phyloP scores from a whole-genome alignment of 305 asterid species.

The Salvia sclarea region DNA sequence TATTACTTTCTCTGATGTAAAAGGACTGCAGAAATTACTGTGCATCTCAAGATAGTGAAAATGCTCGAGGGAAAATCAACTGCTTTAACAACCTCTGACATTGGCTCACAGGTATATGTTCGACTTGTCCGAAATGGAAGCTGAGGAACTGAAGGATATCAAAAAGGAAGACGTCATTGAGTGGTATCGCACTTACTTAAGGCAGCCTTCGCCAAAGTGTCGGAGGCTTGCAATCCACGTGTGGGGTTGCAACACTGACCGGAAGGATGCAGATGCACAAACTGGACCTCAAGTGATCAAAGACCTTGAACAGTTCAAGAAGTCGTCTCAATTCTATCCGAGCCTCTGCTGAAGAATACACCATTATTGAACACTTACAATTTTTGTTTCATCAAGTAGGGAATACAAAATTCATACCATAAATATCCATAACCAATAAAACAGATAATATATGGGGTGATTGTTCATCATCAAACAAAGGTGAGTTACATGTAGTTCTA shows the following conservation, averaged over 20 bases:
- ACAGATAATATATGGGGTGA: not conserved
- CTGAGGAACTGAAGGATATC: slow-evolving; percentile 59
- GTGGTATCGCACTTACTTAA: slow-evolving; percentile 72
- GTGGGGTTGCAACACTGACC: slow-evolving; percentile 86
- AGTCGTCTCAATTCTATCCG: slow-evolving; percentile 63
- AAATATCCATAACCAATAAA: not conserved
- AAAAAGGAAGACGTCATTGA: slow-evolving; percentile 61
- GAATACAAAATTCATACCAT: not conserved
- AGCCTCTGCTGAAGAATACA: slow-evolving; percentile 54
- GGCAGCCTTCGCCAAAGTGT: slow-evolving; percentile 79
- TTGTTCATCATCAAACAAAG: slow-evolving; percentile 17
- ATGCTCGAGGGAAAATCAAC: slow-evolving; percentile 2
- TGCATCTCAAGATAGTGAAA: slow-evolving; percentile 8
- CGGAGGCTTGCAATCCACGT: slow-evolving; percentile 83
- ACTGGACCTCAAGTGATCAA: slow-evolving; percentile 52
- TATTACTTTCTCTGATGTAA: slow-evolving; percentile 6
- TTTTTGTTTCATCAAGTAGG: not conserved
- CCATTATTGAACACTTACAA: not conserved
- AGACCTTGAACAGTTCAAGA: slow-evolving; percentile 64
- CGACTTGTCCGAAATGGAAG: slow-evolving; percentile 79
- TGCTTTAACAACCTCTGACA: not conserved
- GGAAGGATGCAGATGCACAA: slow-evolving; percentile 43
- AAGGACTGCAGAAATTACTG: not conserved
- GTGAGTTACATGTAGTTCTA: not conserved
- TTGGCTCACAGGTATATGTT: slow-evolving; percentile 83